These are phyloP conservation scores for Botrytis paeoniae DNA, from an alignment of 2,329 filamentous ascomycete species.

Conservation along the genomic window DNA sequence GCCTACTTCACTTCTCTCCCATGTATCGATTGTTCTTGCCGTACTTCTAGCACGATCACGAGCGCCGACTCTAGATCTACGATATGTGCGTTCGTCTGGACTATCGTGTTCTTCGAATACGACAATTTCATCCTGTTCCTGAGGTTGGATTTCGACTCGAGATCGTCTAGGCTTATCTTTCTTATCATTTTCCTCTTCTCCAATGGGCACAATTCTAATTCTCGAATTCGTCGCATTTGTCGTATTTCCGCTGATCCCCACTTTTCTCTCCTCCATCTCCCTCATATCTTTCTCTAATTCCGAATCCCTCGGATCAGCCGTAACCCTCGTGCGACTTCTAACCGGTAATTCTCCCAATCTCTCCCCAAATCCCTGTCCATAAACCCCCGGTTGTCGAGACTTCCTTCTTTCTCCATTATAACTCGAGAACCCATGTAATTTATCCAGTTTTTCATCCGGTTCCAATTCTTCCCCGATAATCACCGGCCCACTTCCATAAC, in stretches of 20 bases:
- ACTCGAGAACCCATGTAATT: not conserved
- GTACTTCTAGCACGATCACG: conserved; percentile 2
- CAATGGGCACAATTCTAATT: conserved; percentile 4
- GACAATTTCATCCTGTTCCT: conserved; percentile 3
- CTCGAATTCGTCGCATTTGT: conserved; percentile 4
- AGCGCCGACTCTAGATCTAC: not conserved
- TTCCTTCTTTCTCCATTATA: conserved; percentile 11
- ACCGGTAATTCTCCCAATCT: not conserved
- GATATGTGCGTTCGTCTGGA: not conserved
- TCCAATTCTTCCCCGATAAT: conserved; percentile 8
- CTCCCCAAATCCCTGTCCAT: not conserved
- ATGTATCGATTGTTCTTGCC: conserved; percentile 6
- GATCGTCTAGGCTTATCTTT: not conserved
- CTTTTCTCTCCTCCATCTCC: conserved; percentile 15
- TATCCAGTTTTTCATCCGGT: conserved; percentile 11
- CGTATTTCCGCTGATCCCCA: conserved; percentile 6
- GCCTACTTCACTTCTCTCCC: conserved; percentile 9
- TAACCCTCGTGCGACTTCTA: not conserved
- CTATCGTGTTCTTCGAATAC: conserved; percentile 6
- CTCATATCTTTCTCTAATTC: conserved; percentile 5
- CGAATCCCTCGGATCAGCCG: not conserved
- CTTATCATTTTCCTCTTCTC: not conserved
- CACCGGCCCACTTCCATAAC: conserved; percentile 12
- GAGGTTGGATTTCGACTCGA: not conserved
- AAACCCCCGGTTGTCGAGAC: not conserved